Conservation (phyloP, 352 stramenopile genomes). For the Globisporangium viniferum region DNA sequence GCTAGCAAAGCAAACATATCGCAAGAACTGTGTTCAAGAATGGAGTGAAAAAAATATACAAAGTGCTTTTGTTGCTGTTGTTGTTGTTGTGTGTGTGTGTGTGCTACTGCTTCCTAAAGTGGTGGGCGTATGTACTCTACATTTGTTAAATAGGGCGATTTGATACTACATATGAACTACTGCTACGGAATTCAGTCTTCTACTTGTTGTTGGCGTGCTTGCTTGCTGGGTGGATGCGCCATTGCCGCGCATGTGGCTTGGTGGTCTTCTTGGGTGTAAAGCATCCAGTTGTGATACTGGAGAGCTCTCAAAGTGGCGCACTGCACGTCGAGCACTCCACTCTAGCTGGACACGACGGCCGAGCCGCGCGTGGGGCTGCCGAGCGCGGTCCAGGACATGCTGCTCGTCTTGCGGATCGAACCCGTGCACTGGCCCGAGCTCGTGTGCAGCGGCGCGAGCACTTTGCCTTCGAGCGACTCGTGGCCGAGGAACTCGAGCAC, state of each 20-base stretch:
- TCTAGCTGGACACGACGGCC: slow-evolving; percentile 11
- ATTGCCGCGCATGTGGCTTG: neutral
- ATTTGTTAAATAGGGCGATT: slow-evolving; percentile 5
- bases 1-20: neutral
- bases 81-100: neutral
- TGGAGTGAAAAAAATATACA: neutral
- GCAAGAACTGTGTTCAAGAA: neutral
- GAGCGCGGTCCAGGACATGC: slow-evolving; percentile 56
- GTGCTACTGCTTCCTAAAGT: slow-evolving; percentile 1
- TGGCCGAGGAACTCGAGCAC: slow-evolving; percentile 65
- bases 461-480: slow-evolving; percentile 45
- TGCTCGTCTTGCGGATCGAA: slow-evolving; percentile 74
- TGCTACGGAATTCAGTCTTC: neutral
- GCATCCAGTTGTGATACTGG: too few species aligned
- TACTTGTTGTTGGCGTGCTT: neutral
- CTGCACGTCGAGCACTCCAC: neutral
- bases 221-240: neutral
- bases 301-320: too few species aligned
- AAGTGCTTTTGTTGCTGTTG: slow-evolving; percentile 7
- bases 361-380: slow-evolving; percentile 17
- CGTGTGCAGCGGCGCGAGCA: slow-evolving; percentile 40
- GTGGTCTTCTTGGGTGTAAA: neutral
- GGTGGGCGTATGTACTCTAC: slow-evolving; percentile 1
- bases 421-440: slow-evolving; percentile 47
- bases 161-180: neutral